Evolutionary conservation across 805 yeast genomes (phyloP), one percentile per base, ranked within the genome.

Genomic region (Candida xiaguanensis): DNA sequence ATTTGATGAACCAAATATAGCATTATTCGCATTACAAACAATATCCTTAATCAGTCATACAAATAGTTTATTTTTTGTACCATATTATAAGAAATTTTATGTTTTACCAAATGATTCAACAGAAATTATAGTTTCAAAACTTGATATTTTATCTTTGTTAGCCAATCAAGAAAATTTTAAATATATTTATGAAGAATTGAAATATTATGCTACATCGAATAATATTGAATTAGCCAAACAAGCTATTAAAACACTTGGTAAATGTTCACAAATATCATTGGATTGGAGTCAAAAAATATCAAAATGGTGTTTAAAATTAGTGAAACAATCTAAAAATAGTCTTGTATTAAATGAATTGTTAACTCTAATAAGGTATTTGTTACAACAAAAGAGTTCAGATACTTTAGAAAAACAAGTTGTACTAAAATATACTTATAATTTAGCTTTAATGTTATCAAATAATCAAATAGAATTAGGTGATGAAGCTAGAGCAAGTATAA

Each of bases 401-500:
- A 40, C 41, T 17, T 26, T 39, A 4, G 49, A 42, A 3, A 34
- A 38, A 4, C 46, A 42, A 22, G 69, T 65, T 15, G 76, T 85
- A 43, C 58, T 77, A 23, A 70, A 71, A 23, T 75, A 82, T 1
- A 72, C 84, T 11, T 68, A 77, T 22, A 72, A 74, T 38, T 62
- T 87, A 13, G 56, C 68, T 8, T 41, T 46, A 15, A 51, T 58
- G 2, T 52, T 69, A 29, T 46, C 45, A 9, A 59, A 59, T 23
- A 51, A 51, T 7, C 30, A 12, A 7, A n/a, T 49, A 13, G 28
- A 41, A 14, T 39, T 61, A n/a, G 63, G 57, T 13, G 48, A 55
- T 15, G 65, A 59, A 13, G 95, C 98, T 0, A 77, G 80, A 47
- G 88, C 95, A 1, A 84, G 91, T 34, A 80, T 90, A 8, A 72